Evolutionary conservation across 352 stramenopile species (phyloP), one percentile per base, ranked within the genome.

Genomic region (Phytophthora quininea): DNA sequence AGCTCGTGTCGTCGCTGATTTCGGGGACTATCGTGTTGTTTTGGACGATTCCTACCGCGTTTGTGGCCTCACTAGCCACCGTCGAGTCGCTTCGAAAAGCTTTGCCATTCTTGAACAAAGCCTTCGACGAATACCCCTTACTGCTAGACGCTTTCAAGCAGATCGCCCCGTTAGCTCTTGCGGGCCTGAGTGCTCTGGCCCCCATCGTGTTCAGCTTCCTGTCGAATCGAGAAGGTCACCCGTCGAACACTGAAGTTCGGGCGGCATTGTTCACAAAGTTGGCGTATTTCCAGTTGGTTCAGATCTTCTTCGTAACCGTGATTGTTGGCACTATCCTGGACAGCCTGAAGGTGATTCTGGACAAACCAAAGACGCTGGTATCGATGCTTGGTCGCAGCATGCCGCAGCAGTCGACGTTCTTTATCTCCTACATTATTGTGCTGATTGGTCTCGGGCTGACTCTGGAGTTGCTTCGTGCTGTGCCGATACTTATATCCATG

Each of bases 231-330:
- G 87, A 95, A 56, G 87, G 87, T 0, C 84, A 95, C 55, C 70
- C 79, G 24, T 93, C 85, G 1, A 83, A 84, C 40, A 87, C 83
- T 0, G 80, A 93, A 32, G 75, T 92, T 38, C 73, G 78, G 1
- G 84, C 85, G 11, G 74, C 83, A 1, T 53, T 91, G 47, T 93
- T 95, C 56, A 84, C 81, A 1, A 95, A 95, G 55, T 70, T 95
- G 37, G 83, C 76, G 40, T 93, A 90, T 54, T 95, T 95, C 53
- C 87, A 95, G 69, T 62, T 93, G 29, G 79, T 92, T 24, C 87
- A 95, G 58, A 92, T 91, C 32, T 95, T 95, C 59, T 91, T 92
- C 56, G 87, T 93, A 31, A 90, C 82, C 1, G 85, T 92, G 31
- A 70, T 95, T 46, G 77, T 91, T 31, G 87, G 87, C 11, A 91